These are phyloP conservation scores for Biscogniauxia marginata DNA, from an alignment of 2,329 filamentous ascomycete genomes.

Conservation along the genomic window DNA sequence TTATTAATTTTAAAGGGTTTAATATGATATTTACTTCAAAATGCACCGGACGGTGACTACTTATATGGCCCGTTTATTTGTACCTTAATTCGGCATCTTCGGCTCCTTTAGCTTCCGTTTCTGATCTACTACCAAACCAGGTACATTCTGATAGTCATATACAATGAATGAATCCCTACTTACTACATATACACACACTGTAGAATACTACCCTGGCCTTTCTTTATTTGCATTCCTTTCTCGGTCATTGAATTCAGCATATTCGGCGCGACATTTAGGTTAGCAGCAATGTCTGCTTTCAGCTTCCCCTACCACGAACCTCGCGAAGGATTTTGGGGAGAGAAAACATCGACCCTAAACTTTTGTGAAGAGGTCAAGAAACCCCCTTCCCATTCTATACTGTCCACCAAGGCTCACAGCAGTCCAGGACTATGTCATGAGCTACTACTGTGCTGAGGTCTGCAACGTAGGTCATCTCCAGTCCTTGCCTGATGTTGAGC, in stretches of 20 bases:
- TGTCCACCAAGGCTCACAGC: constrained; percentile 7
- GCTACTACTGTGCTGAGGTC: constrained; percentile 72
- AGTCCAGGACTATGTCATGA: constrained; percentile 62
- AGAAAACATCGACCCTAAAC: constrained; percentile 70
- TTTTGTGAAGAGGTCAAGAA: constrained; percentile 73
- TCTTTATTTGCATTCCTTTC: too few species aligned
- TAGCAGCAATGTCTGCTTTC: constrained; percentile 17
- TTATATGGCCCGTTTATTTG: too few species aligned
- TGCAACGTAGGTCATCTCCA: constrained; percentile 52
- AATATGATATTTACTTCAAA: too few species aligned
- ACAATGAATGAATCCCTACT: too few species aligned
- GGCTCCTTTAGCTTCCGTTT: too few species aligned
- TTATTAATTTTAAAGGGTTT: neutral
- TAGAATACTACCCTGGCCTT: too few species aligned
- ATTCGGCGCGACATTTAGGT: neutral
- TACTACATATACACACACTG: too few species aligned
- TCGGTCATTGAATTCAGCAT: neutral
- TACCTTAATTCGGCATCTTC: too few species aligned
- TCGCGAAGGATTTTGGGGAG: constrained; percentile 60
- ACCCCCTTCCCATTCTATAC: neutral
- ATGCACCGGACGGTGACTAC: too few species aligned
- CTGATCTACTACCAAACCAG: too few species aligned
- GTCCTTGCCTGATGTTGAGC: constrained; percentile 20
- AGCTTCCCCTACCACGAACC: constrained; percentile 33
- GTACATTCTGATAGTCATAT: too few species aligned